Percentiles rank a stretch among this genome's conserved stretches.
These are phyloP conservation scores for Salvia hispanica DNA, from an alignment of 257 asterid genomes.

Conservation along the genomic window DNA sequence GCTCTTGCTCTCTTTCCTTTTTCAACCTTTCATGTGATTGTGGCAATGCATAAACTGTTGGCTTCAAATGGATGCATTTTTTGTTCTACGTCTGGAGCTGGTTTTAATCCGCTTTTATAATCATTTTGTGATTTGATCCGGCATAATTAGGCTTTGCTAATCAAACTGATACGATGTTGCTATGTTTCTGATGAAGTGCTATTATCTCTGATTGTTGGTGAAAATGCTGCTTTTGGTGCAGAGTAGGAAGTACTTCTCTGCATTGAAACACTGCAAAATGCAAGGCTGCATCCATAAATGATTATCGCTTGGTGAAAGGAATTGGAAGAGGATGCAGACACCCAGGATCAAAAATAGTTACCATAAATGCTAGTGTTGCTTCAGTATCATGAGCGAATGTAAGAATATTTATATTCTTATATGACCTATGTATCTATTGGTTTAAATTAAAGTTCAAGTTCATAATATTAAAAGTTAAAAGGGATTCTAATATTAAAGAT, in stretches of 20 bases:
- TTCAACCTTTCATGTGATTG: neutral
- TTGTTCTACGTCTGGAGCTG: neutral
- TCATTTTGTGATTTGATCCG: neutral
- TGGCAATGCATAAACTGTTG: neutral
- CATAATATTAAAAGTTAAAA: no score
- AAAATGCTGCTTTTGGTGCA: constrained; percentile 24
- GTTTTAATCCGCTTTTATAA: neutral
- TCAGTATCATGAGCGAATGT: constrained; percentile 41
- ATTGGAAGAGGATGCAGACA: constrained; percentile 46
- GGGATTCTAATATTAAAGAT: no score
- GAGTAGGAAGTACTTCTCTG: constrained; percentile 10
- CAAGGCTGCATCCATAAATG: constrained; percentile 26
- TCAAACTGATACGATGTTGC: neutral
- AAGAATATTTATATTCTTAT: no score
- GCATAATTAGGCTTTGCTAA: neutral
- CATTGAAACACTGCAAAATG: constrained; percentile 25
- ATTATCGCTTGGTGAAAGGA: constrained; percentile 25
- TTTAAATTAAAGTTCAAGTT: no score
- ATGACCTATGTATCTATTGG: no score
- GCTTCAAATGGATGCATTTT: neutral
- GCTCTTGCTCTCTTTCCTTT: neutral
- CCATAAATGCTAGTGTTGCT: constrained; percentile 52
- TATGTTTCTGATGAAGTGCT: constrained; percentile 19
- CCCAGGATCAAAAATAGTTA: constrained; percentile 24
- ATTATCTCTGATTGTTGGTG: constrained; percentile 24